Evolutionary conservation across 371 early-diverging fungal genomes (phyloP), one percentile per base, ranked within the genome.

Genomic region (Rhizopus arrhizus): DNA sequence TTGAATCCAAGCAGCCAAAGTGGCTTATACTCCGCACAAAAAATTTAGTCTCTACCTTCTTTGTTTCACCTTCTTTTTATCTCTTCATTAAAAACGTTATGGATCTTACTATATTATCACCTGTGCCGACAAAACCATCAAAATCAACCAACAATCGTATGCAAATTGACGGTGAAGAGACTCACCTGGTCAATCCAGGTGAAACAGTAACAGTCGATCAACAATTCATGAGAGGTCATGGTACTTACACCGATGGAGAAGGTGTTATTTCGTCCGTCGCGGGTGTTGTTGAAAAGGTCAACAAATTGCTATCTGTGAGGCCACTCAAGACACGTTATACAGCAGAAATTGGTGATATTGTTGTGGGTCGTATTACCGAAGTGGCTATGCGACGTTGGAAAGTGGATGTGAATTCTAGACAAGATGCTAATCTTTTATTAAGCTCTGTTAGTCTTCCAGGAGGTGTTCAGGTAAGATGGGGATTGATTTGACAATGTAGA

Each of bases 261-360:
- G 77, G 78, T 5, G 82, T 77, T 4, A 76, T 95, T 12, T 93
- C 98, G 4, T 89, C 95, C 5, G 91, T 96, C 28, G 91, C 94
- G 10, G 99, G 99, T 56, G 83, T 82, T 3, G 92, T 97, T 12
- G 94, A 96, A 68, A 88, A 93, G 50, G 95, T 98, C 59, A 99
- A 99, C 84, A 95, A 96, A 75, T 84, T 99, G 12, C 83, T 99
- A 33, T 91, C 95, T 0, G 95, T 99, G 35, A 83, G 85, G 36
- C 90, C 99, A n/a, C 74, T 96, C 45, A 88, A 92, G 47, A 78
- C 92, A 56, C 84, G 97, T 81, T 95, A 93, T 69, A 84, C 83
- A 10, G 95, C 95, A 46, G 95, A 98, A 67, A 93, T 99, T 62
- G 99, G 99, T 51, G 99, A 99, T 82, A 94, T 99, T 49, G 94